Evolutionary conservation across 805 yeast genomes (phyloP).

Genomic region (Candida awuae): DNA sequence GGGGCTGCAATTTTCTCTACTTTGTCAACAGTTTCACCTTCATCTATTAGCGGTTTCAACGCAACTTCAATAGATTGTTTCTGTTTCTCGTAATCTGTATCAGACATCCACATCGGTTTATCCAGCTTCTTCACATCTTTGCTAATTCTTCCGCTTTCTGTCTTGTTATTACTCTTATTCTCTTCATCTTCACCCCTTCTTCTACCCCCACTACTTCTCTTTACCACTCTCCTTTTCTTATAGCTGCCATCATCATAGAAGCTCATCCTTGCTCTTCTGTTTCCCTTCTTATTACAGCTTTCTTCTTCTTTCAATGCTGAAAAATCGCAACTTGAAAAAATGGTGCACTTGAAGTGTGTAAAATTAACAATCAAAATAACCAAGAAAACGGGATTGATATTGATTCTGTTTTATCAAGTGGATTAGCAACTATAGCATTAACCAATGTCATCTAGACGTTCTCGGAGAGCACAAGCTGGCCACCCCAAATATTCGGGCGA

Average conservation of each 20-base stretch:
- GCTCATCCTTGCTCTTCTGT: not conserved
- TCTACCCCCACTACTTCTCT: slow-evolving; percentile 11
- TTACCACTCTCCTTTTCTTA: slow-evolving; percentile 19
- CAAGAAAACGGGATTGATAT: no score
- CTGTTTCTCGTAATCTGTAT: slow-evolving; percentile 21
- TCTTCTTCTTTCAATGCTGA: not conserved
- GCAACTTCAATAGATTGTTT: slow-evolving; percentile 14
- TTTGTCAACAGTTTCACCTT: slow-evolving; percentile 1
- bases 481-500: slow-evolving; percentile 16
- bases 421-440: no score
- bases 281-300: not conserved
- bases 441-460: slow-evolving; percentile 26
- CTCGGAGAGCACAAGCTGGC: slow-evolving; percentile 20
- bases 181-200: slow-evolving; percentile 14
- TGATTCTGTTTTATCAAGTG: no score
- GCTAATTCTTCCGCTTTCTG: not conserved
- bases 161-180: not conserved
- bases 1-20: slow-evolving; percentile 10
- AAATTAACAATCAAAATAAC: no score
- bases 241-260: slow-evolving; percentile 9
- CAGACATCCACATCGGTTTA: slow-evolving; percentile 31
- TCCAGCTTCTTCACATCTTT: not conserved
- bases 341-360: no score
- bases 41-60: slow-evolving; percentile 2
- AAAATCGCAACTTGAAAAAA: not conserved